Conservation (phyloP, 140 eudicot species). For the Ambrosia hybrid region DNA sequence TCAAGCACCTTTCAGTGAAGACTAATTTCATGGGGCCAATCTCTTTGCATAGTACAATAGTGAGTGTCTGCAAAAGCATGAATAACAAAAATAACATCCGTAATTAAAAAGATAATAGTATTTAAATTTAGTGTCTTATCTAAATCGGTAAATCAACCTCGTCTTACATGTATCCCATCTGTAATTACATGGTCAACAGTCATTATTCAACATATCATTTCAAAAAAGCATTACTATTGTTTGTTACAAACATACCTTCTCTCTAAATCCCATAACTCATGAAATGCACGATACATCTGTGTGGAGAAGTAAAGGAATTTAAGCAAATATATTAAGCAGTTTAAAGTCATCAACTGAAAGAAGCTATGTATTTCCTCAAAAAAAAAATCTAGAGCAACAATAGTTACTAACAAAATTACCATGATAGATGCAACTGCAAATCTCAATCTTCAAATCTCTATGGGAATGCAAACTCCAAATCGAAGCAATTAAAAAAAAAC, state of each 20-base stretch:
- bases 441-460: no score
- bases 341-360: not conserved
- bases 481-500: no score
- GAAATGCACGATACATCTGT: slow-evolving; percentile 86
- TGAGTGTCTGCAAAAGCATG: slow-evolving; percentile 61
- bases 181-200: not conserved
- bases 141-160: not conserved
- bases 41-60: slow-evolving; percentile 71
- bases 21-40: slow-evolving; percentile 64
- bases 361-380: not conserved
- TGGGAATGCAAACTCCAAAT: no score
- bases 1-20: slow-evolving; percentile 72
- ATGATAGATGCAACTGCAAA: no score
- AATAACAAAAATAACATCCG: slow-evolving; percentile 7
- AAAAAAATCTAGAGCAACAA: not conserved
- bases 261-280: slow-evolving; percentile 90
- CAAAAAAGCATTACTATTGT: slow-evolving; percentile 13
- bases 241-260: slow-evolving; percentile 50
- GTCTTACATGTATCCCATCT: slow-evolving; percentile 84
- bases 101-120: not conserved
- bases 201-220: not conserved
- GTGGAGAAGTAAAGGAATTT: slow-evolving; percentile 15
- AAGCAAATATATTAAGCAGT: slow-evolving; percentile 13
- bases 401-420: slow-evolving; percentile 55
- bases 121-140: not conserved